phyloP scores from a whole-genome alignment of 441 rosid species.

The Biscutella laevigata region DNA sequence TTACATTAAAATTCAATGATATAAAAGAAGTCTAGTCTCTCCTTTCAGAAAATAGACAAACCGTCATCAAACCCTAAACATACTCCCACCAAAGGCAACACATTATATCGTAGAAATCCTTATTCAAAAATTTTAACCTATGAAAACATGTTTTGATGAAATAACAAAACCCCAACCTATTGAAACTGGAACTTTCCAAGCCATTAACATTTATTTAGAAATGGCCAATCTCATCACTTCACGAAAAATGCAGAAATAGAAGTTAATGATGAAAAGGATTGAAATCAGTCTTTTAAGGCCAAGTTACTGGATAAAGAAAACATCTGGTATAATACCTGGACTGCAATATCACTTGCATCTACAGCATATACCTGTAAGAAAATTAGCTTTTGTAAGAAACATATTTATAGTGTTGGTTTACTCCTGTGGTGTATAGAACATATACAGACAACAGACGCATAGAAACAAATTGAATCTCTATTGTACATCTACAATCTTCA shows the following conservation, averaged over 20 bases:
- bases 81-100: background rate
- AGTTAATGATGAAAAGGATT: background rate
- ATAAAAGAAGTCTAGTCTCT: background rate
- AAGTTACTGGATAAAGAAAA: background rate
- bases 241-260: background rate
- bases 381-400: constrained; percentile 11
- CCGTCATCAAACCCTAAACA: background rate
- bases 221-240: background rate
- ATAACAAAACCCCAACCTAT: background rate
- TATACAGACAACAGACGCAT: background rate
- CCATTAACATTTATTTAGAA: background rate
- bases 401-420: background rate
- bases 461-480: background rate
- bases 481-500: constrained; percentile 1
- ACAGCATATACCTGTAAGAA: constrained; percentile 82
- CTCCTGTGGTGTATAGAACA: constrained; percentile 8
- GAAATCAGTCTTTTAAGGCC: background rate
- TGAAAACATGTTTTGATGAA: background rate
- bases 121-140: background rate
- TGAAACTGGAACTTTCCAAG: background rate
- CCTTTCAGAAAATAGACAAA: background rate
- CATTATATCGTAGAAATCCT: background rate
- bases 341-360: constrained; percentile 95
- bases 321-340: constrained; percentile 55
- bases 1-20: background rate